Evolutionary conservation across 225 moss, liverwort and hornwort species (phyloP).

Genomic region (Asterella californica): DNA sequence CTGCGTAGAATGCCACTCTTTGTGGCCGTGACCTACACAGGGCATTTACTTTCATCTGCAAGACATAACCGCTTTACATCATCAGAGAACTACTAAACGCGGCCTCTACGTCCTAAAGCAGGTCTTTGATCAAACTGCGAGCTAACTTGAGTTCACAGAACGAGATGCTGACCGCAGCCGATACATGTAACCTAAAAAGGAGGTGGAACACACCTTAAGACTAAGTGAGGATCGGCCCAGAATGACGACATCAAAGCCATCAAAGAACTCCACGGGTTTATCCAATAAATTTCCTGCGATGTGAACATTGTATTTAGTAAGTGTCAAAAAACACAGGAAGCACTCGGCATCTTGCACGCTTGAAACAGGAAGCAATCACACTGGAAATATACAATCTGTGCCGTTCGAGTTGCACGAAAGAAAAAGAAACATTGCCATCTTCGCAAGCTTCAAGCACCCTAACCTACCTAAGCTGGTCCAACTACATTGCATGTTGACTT

Average conservation of each 20-base stretch:
- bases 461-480: neutral
- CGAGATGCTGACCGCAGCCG: neutral
- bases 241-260: conserved; percentile 81
- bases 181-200: neutral
- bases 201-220: conserved; percentile 50
- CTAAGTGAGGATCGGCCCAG: conserved; percentile 63
- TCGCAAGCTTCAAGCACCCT: neutral
- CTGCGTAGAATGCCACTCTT: conserved; percentile 81
- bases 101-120: neutral
- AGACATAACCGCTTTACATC: neutral
- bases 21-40: conserved; percentile 83
- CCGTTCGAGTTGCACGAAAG: neutral
- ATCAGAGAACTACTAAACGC: neutral
- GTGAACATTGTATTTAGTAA: neutral
- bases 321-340: neutral
- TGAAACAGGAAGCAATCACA: neutral
- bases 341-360: neutral
- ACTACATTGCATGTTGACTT: neutral
- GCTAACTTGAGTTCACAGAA: neutral
- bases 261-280: conserved; percentile 70
- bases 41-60: conserved; percentile 80
- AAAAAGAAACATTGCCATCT: neutral
- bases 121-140: neutral
- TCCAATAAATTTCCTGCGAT: conserved; percentile 66
- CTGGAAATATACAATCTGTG: neutral